phyloP scores from a whole-genome alignment of 768 basidiomycete species.

The Kondoa malvinella region DNA sequence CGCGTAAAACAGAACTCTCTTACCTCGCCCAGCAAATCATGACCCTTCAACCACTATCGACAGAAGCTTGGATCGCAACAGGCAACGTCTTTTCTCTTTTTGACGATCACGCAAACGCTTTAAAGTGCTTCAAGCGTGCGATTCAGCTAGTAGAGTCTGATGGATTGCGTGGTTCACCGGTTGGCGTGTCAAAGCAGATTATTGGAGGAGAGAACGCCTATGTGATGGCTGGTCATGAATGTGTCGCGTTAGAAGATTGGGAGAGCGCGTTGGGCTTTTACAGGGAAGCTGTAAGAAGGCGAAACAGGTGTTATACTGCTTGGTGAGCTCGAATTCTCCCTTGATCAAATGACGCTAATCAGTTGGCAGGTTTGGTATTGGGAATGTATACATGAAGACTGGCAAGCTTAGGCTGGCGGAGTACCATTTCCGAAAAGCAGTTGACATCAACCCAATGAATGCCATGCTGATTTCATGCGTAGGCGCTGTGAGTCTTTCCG shows the following conservation, averaged over 20 bases:
- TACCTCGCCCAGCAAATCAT: conserved; percentile 85
- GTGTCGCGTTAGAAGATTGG: conserved; percentile 74
- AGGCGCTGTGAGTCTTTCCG: conserved; percentile 57
- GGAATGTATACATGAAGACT: conserved; percentile 85
- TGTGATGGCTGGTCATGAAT: conserved; percentile 92
- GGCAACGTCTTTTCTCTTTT: conserved; percentile 91
- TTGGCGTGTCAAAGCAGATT: not conserved
- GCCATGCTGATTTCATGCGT: conserved; percentile 92
- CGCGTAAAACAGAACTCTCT: conserved; percentile 64
- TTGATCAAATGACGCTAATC: too few relatives aligned
- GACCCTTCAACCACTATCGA: conserved; percentile 58
- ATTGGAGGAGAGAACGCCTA: conserved; percentile 58
- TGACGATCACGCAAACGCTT: conserved; percentile 79
- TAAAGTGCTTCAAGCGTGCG: conserved; percentile 86
- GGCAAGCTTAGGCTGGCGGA: conserved; percentile 85
- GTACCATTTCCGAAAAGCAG: conserved; percentile 85
- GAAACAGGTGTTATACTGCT: conserved; percentile 89
- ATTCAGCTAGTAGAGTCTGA: conserved; percentile 71
- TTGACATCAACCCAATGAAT: conserved; percentile 81
- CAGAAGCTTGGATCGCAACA: conserved; percentile 88
- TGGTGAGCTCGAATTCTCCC: conserved; percentile 48
- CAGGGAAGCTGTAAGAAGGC: conserved; percentile 74
- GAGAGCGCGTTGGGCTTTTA: conserved; percentile 84
- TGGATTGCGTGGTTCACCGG: conserved; percentile 9
- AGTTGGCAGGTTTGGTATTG: conserved; percentile 75